These are phyloP conservation scores for Citrus inodora DNA, from an alignment of 345 rosid genomes.

Conservation along the genomic window DNA sequence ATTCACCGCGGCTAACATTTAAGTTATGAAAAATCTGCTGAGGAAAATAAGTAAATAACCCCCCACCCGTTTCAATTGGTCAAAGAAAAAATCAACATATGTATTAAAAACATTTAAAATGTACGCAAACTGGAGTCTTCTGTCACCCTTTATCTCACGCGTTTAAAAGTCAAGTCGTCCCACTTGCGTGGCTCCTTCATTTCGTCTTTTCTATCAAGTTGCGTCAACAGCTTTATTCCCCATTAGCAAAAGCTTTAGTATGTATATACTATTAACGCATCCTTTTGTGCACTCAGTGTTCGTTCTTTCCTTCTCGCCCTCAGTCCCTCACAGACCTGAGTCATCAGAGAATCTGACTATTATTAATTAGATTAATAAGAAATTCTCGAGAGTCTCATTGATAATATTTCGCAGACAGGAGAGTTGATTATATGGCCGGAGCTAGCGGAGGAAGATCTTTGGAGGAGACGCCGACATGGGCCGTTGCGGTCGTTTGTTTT, in stretches of 20 bases:
- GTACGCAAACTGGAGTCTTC: background rate
- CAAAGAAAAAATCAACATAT: background rate
- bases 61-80: background rate
- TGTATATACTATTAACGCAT: no score
- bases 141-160: background rate
- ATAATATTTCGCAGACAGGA: background rate
- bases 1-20: background rate
- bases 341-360: background rate
- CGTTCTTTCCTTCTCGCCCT: background rate
- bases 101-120: background rate
- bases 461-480: slow-evolving; percentile 73
- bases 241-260: no score
- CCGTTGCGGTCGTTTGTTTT: slow-evolving; percentile 62
- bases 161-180: slow-evolving; percentile 19
- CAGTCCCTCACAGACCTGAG: background rate
- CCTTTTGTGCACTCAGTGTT: no score
- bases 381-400: background rate
- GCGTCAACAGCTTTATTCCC: no score
- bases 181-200: background rate
- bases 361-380: no score
- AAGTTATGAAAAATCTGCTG: background rate
- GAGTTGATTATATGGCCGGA: slow-evolving; percentile 35
- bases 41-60: no score
- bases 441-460: slow-evolving; percentile 42
- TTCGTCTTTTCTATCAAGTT: background rate